Evolutionary conservation across 352 stramenopile genomes (phyloP), one percentile per base, ranked within the genome.

Genomic region (Phytopythium delawarense): DNA sequence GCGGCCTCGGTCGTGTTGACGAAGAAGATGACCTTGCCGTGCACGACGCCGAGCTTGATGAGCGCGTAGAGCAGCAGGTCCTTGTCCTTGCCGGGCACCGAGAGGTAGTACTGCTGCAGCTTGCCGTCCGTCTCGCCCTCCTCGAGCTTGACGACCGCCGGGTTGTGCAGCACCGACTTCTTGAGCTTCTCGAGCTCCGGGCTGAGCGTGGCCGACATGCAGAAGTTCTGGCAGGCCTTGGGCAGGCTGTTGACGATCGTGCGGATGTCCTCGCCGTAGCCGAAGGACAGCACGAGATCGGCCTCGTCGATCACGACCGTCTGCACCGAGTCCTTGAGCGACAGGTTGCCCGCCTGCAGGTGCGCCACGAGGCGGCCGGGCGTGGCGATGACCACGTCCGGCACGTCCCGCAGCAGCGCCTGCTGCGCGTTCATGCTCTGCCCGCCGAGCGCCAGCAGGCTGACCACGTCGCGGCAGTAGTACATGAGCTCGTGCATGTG

Each of bases 21-120:
- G 69, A 99, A 99, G 72, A 99, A 98, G 39, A 99, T 92, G 25
- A 97, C 91, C 66, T 98, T 99, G 52, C 97, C 97, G 64, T 97
- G 92, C 37, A 99, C 78, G 35, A 99, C 79, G 35, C 97, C 89
- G 42, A 99, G 89, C 75, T 99, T 99, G 56, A 99, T 77, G 61
- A 99, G 96, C 39, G 98, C 97, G 70, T 99, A 99, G 42, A 99
- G 72, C 40, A 99, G 82, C 60, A 99, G 69, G 61, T 98, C 93
- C 72, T 99, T 99, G 78, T 99, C 97, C 13, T 71, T 72, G 20
- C 76, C 61, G 6, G 80, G 75, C 39, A 99, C 76, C 4, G 84
- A 72, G 30, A 99, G 62, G 70, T 98, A 99, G 75, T 98, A 99
- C 72, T 99, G 96, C 65, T 96, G 89, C 44, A 99, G 77, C 54